Evolutionary conservation across 2,329 filamentous ascomycete species (phyloP).

Genomic region (Emmonsiellopsis sp.): DNA sequence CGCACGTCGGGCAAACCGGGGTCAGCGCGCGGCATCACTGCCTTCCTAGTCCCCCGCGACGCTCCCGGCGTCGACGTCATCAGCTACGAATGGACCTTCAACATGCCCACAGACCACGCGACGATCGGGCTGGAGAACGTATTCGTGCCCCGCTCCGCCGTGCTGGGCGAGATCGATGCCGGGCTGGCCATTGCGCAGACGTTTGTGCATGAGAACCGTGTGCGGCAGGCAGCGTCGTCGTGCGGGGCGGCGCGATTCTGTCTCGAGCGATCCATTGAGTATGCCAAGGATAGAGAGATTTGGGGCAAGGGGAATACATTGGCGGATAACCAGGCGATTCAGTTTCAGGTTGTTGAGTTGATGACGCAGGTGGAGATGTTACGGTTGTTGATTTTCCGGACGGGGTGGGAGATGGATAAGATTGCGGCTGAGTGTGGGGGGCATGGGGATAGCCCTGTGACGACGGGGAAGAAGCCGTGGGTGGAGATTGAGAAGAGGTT

Average conservation of each 20-base stretch:
- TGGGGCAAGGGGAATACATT: conserved; percentile 44
- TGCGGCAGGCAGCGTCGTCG: conserved; percentile 54
- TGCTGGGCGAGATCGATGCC: conserved; percentile 45
- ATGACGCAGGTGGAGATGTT: conserved; percentile 56
- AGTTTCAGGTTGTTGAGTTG: conserved; percentile 56
- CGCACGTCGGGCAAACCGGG: conserved; percentile 48
- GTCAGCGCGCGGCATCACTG: conserved; percentile 49
- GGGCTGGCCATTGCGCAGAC: conserved; percentile 55
- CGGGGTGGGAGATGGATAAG: conserved; percentile 52
- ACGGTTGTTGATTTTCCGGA: conserved; percentile 51
- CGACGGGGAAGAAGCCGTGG: conserved; percentile 27
- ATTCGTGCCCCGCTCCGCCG: conserved; percentile 44
- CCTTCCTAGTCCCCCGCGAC: conserved; percentile 49
- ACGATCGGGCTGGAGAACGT: conserved; percentile 50
- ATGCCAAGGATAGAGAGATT: conserved; percentile 46
- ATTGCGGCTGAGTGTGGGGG: conserved; percentile 25
- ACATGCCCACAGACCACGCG: conserved; percentile 59
- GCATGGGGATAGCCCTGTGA: conserved; percentile 6
- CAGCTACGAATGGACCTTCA: conserved; percentile 57
- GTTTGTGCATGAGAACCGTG: conserved; percentile 58
- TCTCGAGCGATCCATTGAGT: conserved; percentile 47
- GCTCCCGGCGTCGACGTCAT: conserved; percentile 46
- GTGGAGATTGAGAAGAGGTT: conserved; percentile 49
- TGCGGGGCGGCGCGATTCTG: conserved; percentile 53
- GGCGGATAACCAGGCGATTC: conserved; percentile 53